Conservation (phyloP, 1,139 yeast species). For the Diutina pseudorugosa region DNA sequence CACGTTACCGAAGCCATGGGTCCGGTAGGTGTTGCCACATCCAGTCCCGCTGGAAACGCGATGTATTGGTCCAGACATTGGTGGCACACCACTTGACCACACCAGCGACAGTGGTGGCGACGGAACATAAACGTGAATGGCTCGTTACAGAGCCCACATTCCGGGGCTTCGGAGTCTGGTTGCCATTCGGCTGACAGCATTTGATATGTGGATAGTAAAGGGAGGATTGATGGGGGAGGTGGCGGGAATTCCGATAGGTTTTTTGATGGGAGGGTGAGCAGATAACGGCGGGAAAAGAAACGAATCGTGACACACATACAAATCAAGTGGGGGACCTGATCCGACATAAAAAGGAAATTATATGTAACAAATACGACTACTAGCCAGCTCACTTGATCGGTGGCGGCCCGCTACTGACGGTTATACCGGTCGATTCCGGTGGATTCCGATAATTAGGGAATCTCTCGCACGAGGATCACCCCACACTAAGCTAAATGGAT, state of each 20-base stretch:
- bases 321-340: background rate
- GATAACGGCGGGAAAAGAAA: background rate
- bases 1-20: constrained; percentile 15
- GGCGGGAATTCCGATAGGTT: background rate
- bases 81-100: constrained; percentile 71
- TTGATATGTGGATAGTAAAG: background rate
- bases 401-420: background rate
- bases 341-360: background rate
- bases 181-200: constrained; percentile 53
- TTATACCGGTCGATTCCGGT: background rate
- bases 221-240: background rate
- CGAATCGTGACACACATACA: background rate
- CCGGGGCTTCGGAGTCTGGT: constrained; percentile 45
- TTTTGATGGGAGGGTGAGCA: background rate
- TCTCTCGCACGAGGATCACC: background rate
- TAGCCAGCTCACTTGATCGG: background rate
- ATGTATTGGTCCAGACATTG: constrained; percentile 42
- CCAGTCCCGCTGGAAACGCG: constrained; percentile 28
- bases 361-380: background rate
- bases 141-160: constrained; percentile 53
- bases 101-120: constrained; percentile 84
- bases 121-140: constrained; percentile 58
- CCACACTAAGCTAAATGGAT: background rate
- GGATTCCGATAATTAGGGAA: background rate
- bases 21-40: constrained; percentile 20